These are phyloP conservation scores for Calocera cornea DNA, from an alignment of 768 basidiomycete genomes.

Conservation along the genomic window DNA sequence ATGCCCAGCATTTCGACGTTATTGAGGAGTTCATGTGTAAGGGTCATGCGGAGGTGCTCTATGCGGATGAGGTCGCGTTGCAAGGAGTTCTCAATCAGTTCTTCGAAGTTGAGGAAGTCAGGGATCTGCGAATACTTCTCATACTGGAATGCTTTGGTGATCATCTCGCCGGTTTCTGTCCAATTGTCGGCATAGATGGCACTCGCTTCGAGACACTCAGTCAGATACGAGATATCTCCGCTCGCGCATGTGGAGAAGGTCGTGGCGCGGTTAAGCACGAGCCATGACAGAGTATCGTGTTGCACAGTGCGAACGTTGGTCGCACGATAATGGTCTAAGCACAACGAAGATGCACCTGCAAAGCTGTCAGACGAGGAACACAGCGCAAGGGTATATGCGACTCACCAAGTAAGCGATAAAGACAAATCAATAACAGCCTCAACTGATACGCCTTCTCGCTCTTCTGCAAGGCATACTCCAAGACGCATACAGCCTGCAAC, in stretches of 20 bases:
- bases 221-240: slow-evolving; percentile 61
- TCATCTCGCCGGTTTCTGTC: slow-evolving; percentile 74
- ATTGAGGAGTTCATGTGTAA: slow-evolving; percentile 55
- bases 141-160: slow-evolving; percentile 58
- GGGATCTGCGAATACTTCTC: slow-evolving; percentile 87
- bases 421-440: slow-evolving; percentile 58
- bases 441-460: slow-evolving; percentile 73
- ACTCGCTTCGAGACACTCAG: slow-evolving; percentile 65
- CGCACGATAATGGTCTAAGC: slow-evolving; percentile 63
- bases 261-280: slow-evolving; percentile 59
- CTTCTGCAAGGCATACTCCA: slow-evolving; percentile 57
- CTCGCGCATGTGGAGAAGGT: slow-evolving; percentile 64
- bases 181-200: slow-evolving; percentile 71
- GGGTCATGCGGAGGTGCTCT: slow-evolving; percentile 73
- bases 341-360: slow-evolving; percentile 55
- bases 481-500: slow-evolving; percentile 45
- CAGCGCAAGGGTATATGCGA: slow-evolving; percentile 7
- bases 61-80: slow-evolving; percentile 71
- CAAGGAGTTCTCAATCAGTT: slow-evolving; percentile 67
- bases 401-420: slow-evolving; percentile 70
- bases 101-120: slow-evolving; percentile 72
- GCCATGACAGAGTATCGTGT: slow-evolving; percentile 77
- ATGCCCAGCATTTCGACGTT: slow-evolving; percentile 58
- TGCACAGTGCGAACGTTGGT: slow-evolving; percentile 77
- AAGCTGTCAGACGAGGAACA: neutral